A percentile compares a stretch with the other conserved stretches of the same genome.
phyloP scores from a whole-genome alignment of 441 rosid species.

The Theobroma grandiflorum region DNA sequence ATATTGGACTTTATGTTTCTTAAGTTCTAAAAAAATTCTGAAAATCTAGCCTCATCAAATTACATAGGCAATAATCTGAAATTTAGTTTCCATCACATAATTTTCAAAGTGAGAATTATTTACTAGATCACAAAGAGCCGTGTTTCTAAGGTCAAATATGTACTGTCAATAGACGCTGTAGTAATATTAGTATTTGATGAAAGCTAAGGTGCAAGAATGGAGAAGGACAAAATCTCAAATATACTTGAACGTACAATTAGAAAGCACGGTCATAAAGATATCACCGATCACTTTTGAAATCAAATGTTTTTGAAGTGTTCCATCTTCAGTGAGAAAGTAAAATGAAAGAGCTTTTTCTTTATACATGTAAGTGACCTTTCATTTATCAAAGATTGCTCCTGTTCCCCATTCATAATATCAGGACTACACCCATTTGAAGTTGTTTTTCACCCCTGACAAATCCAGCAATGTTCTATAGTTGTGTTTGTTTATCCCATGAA shows the following conservation, averaged over 20 bases:
- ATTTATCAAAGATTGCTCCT: background rate
- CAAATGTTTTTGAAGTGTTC: too few relatives aligned
- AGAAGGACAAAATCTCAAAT: too few relatives aligned
- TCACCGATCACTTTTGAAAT: too few relatives aligned
- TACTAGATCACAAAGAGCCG: background rate
- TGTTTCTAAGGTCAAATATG: background rate
- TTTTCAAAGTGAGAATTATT: background rate
- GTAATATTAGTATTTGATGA: background rate
- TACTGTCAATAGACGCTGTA: background rate
- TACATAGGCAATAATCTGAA: background rate
- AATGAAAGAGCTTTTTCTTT: background rate
- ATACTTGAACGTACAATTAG: too few relatives aligned
- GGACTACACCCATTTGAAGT: background rate
- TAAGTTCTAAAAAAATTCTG: background rate
- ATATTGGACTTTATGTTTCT: background rate
- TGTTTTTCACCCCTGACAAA: background rate
- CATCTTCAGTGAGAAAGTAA: background rate
- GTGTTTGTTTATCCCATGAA: background rate
- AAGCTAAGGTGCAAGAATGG: too few relatives aligned
- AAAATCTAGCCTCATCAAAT: background rate
- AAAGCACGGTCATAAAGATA: too few relatives aligned
- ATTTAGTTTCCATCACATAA: background rate
- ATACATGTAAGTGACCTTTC: background rate
- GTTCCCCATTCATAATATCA: background rate
- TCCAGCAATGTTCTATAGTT: background rate